Base-by-base conservation (phyloP, 169 alveolate species). In the Cryptosporidium sp. region DNA sequence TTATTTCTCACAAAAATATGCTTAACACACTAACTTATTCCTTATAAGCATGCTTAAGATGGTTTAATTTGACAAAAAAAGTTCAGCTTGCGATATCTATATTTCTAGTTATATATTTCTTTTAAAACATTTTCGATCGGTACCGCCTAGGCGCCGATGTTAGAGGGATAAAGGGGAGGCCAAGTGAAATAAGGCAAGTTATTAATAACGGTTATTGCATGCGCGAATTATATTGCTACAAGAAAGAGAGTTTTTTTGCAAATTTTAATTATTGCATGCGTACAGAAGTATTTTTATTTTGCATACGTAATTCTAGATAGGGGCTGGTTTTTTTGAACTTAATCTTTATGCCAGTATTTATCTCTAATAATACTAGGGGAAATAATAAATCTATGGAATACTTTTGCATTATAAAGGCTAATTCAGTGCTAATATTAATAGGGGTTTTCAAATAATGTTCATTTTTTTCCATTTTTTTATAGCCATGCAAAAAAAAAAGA, bases 141-240 rank as follows among this genome's bases (percentile, higher is more conserved):
- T 65, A 65, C 71, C 71, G 71, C 71, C 71, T 33, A 14, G 71
- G 71, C 71, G 71, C 71, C 31, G 10, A 55, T 23, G 37, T 3
- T 26, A n/a, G 35, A 23, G 29, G 16, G 67, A 55, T 55, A 55
- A 16, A 9, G 29, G 55, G 29, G 67, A 55, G 67, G 67, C 67
- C 18, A 10, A 26, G 29, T 10, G 21, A 23, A 55, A 55, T 55
- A 48, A 45, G 2, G 21, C 3, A 45, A 48, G 14, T 48, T 48
- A 48, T 48, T 18, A 48, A 16, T 48, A 48, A 12, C 2, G 48
- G 48, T 9, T 41, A 48, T 48, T 48, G 7, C 23, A 48, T 14
- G 7, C 23, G 7, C 21, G 55, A 48, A 48, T 1, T 0, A 48
- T 48, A 14, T 14, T 14, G 0, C 16, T 48, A 48, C 21, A 14